Conservation (phyloP, 768 basidiomycete genomes). For the Termitomyces sp. region DNA sequence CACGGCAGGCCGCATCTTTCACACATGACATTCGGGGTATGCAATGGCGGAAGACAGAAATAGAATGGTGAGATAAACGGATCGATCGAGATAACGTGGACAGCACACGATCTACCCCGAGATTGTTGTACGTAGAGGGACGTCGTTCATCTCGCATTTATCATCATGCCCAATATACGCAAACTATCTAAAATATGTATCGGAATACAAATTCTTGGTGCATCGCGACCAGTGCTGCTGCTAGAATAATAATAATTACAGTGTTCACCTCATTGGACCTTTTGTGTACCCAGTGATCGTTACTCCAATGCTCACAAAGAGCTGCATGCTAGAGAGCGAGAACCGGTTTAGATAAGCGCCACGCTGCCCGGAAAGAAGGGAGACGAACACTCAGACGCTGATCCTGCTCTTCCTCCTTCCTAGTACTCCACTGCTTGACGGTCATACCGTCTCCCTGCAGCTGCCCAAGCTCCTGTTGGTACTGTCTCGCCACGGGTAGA, state of each 20-base stretch:
- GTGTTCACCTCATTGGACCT: slow-evolving; percentile 11
- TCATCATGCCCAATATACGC: background rate
- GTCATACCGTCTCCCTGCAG: slow-evolving; percentile 13
- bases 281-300: slow-evolving; percentile 23
- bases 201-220: background rate
- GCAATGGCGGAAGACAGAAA: background rate
- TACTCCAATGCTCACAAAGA: slow-evolving; percentile 29
- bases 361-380: background rate
- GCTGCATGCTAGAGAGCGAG: slow-evolving; percentile 23
- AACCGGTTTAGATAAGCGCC: background rate
- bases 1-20: background rate
- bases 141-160: background rate
- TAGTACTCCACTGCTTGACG: slow-evolving; percentile 20
- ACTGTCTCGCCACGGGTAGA: slow-evolving; percentile 19
- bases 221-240: background rate
- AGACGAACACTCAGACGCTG: slow-evolving; percentile 19
- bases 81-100: slow-evolving; percentile 7
- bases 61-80: slow-evolving; percentile 1
- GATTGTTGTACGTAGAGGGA: background rate
- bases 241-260: slow-evolving; percentile 8
- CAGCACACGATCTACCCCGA: background rate
- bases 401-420: slow-evolving; percentile 22
- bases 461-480: slow-evolving; percentile 22
- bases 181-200: background rate
- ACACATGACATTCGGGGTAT: background rate